These are phyloP conservation scores for Saccharum hybrid DNA, from an alignment of 202 grass and related monocot species.

Conservation along the genomic window DNA sequence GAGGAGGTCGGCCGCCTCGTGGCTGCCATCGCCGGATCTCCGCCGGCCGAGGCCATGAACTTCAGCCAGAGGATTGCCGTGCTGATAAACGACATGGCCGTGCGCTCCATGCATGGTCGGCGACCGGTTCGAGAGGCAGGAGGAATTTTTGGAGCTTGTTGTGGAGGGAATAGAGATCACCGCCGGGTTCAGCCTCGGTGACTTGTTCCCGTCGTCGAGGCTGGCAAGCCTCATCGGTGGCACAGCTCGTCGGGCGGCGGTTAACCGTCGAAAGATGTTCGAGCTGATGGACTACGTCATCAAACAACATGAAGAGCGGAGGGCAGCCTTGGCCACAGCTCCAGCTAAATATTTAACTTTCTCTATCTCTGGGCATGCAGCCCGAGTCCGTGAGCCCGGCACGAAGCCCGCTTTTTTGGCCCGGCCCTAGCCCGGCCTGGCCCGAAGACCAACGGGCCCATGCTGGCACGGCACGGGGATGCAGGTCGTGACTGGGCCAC, in stretches of 20 bases:
- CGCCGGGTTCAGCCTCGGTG: conserved; percentile 43
- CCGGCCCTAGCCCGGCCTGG: too few species aligned
- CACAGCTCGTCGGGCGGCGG: neutral
- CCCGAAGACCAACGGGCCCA: too few species aligned
- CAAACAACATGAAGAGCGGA: conserved; percentile 19
- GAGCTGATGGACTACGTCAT: conserved; percentile 39
- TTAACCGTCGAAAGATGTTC: neutral
- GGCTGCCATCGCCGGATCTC: too few species aligned
- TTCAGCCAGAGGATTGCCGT: conserved; percentile 35
- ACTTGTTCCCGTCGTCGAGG: conserved; percentile 51
- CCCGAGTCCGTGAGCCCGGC: too few species aligned
- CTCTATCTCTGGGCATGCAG: too few species aligned
- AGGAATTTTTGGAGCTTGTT: conserved; percentile 1
- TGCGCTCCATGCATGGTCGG: conserved; percentile 32
- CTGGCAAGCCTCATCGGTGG: conserved; percentile 24
- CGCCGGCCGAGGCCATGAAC: neutral
- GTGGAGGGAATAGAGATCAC: neutral
- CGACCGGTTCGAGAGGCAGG: conserved; percentile 21
- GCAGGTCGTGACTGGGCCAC: too few species aligned
- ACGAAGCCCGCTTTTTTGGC: too few species aligned
- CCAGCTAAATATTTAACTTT: too few species aligned
- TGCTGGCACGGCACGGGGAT: too few species aligned
- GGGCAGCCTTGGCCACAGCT: neutral
- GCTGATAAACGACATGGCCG: neutral
- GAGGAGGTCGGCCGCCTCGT: too few species aligned